Base-by-base conservation (phyloP, 768 basidiomycete genomes). In the Amanita phalloides region DNA sequence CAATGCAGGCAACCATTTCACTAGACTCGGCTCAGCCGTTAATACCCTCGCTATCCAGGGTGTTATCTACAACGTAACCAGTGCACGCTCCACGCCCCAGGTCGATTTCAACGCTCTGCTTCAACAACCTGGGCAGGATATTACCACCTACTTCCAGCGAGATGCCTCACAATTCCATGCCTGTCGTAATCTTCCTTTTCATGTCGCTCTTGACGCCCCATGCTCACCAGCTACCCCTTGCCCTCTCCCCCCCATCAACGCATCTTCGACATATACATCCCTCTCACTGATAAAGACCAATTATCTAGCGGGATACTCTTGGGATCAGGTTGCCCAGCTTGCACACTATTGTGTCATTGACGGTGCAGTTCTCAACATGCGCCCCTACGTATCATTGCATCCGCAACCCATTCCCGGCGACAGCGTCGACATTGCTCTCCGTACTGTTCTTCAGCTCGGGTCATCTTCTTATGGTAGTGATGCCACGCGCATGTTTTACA, bases 301-400 rank as follows among this genome's bases (percentile, higher is more conserved):
- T 0, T 74, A 78, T 48, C 66, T 81, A 46, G 84, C 89, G 26
- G 96, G 96, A 5, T 98, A 95, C 63, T 81, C 84, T 48, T 99
- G 96, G 96, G 73, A 77, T 45, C 90, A 97, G 62, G 85, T 98
- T 23, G 75, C 84, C 1, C 62, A 58, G n/a, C 70, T 89, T 17
- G 55, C 71, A 35, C 79, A 84, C 60, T 94, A 86, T 69, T 69
- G 98, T 59, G 94, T 97, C 32, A 66, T 98, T 50, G 93, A 98
- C 59, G 96, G 96, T 30, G 79, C 84, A 36, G 96, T 99, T 43
- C 81, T 98, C 63, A 96, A 99, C 68, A 78, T 99, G 71, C 75
- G 75, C 49, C 84, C 92, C 5, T 99, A 99, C 71, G 72, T 96
- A 49, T 64, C 68, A 21, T 75, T 83, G 17, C 87, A 96, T 58